A percentile compares a stretch with the other conserved stretches of the same genome.
phyloP scores from a whole-genome alignment of 2,329 filamentous ascomycete genomes.

The Fonsecaea erecta region DNA sequence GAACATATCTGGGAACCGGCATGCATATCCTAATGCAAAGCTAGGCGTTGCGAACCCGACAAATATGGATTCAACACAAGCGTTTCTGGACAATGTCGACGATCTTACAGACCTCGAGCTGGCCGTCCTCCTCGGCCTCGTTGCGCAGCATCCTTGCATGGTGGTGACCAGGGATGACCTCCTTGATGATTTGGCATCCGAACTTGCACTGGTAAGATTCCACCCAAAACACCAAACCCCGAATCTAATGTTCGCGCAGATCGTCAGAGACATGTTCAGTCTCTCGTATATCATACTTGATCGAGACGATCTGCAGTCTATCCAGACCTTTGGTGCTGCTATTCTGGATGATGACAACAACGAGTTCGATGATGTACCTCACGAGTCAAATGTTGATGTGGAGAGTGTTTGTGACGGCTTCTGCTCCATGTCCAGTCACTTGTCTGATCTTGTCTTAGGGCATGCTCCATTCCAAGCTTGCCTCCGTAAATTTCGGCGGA shows the following conservation, averaged over 20 bases:
- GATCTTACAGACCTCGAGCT: conserved; percentile 85
- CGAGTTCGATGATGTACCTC: conserved; percentile 15
- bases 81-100: conserved; percentile 71
- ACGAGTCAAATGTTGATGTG: conserved; percentile 26
- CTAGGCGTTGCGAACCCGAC: neutral
- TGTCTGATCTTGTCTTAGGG: conserved; percentile 5
- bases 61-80: conserved; percentile 66
- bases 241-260: conserved; percentile 50
- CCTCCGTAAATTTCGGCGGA: conserved; percentile 24
- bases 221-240: too few species aligned
- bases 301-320: conserved; percentile 72
- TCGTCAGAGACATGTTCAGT: conserved; percentile 72
- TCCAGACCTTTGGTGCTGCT: conserved; percentile 78
- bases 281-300: conserved; percentile 71
- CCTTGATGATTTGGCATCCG: conserved; percentile 71
- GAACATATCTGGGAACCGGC: neutral
- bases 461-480: conserved; percentile 21
- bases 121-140: conserved; percentile 78
- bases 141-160: conserved; percentile 84
- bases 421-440: neutral
- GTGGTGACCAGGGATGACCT: conserved; percentile 70
- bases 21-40: neutral
- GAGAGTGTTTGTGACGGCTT: conserved; percentile 10
- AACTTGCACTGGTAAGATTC: conserved; percentile 69
- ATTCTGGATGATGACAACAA: conserved; percentile 59